Base-by-base conservation (phyloP, 2,329 filamentous ascomycete species). In the Huntiella decipiens region DNA sequence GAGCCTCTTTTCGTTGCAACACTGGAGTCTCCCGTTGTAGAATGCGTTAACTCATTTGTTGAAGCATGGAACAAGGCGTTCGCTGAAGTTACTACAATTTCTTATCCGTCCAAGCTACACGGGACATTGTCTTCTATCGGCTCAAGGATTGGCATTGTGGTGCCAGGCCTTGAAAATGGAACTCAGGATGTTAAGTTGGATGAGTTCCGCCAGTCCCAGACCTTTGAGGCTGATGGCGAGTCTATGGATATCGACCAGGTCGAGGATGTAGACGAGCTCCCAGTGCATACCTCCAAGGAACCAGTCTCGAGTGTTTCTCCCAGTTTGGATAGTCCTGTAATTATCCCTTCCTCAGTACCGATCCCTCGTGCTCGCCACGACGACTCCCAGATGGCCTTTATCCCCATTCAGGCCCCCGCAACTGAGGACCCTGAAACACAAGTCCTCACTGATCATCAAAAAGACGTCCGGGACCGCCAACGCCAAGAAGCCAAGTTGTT, bases 341-440 rank as follows among this genome's bases (percentile, higher is more conserved):
- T 28, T 2, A 28, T 28, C 22, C 22, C 22, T 10, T 28, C 22
- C 22, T 28, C 22, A 5, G 17, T 17, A 5, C 36, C 22, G 11
- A 12, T 3, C 12, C 8, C 41, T 10, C 40, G 41, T 12, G 65
- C 78, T 22, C 74, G 81, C 32, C 85, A 93, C 53, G 74, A 93
- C 51, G 73, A 92, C 59, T 92, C 84, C 0, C 85, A 92, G 55
- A 70, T 92, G 19, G 70, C 82, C 38, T 91, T 91, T 55, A 74
- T 79, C 2, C 63, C 74, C 0, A 79, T 88, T 40, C 70, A 73
- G 28, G 74, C 76, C 10, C 74, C 77, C 0, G 43, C 38, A 4
- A 41, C 36, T 13, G 60, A 63, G 11, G 61, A 59, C 0, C 56
- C 68, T 2, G 77, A 83, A 47, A 84, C 81, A 0, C 84, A 91